phyloP scores from a whole-genome alignment of 2,329 filamentous ascomycete genomes.

The Penicillium capsulatum region DNA sequence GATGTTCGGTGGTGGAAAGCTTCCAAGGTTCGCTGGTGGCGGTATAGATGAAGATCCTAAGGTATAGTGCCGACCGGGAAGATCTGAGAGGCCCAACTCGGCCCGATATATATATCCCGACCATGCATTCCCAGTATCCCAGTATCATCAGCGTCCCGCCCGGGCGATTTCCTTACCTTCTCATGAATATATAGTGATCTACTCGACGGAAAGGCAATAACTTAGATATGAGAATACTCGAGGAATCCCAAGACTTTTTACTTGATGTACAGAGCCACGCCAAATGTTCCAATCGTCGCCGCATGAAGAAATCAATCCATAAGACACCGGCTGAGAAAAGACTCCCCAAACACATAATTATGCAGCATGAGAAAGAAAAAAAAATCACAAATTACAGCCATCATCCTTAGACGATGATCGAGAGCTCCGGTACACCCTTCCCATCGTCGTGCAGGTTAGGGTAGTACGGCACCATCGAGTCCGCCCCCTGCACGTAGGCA shows the following conservation, averaged over 20 bases:
- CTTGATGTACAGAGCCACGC: conserved; percentile 24
- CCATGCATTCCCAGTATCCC: no score
- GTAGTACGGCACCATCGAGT: conserved; percentile 95
- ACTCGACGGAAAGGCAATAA: no score
- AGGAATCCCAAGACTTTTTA: conserved; percentile 19
- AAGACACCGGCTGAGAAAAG: conserved; percentile 21
- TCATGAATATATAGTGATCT: no score
- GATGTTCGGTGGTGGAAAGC: no score
- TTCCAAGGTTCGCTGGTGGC: no score
- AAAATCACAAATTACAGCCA: conserved; percentile 13
- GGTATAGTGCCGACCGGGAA: no score
- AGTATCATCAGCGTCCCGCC: no score
- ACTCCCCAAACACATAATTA: conserved; percentile 18
- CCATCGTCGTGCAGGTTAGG: conserved; percentile 78
- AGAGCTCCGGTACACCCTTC: conserved; percentile 73
- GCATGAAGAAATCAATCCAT: conserved; percentile 13
- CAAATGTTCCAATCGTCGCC: conserved; percentile 22
- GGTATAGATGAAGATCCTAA: no score
- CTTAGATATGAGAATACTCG: no score
- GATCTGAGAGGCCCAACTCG: no score
- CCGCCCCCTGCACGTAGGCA: conserved; percentile 87
- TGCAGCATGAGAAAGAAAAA: conserved; percentile 18
- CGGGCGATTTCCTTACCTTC: no score
- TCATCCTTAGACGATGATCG: conserved; percentile 66
- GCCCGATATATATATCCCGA: no score